These are phyloP conservation scores for Aquilaria agallochum DNA, from an alignment of 441 rosid species.

Conservation along the genomic window DNA sequence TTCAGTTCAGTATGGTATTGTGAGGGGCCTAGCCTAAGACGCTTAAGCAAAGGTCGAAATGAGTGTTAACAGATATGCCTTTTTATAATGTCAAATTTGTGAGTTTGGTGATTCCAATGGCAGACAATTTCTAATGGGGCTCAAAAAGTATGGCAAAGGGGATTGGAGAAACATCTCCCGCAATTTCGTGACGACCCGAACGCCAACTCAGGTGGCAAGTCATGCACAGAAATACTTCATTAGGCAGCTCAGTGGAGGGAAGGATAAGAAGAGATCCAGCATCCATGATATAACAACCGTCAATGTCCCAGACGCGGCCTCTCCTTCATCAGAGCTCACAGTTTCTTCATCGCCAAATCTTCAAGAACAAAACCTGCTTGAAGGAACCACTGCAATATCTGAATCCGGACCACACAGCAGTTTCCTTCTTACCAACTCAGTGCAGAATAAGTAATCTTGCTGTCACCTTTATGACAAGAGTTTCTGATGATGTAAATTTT, in stretches of 20 bases:
- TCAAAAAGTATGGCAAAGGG: slow-evolving; percentile 94
- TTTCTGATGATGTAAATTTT: too few relatives aligned
- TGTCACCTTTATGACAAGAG: too few relatives aligned
- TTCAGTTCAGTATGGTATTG: too few relatives aligned
- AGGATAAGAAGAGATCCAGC: slow-evolving; percentile 92
- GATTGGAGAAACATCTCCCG: slow-evolving; percentile 97
- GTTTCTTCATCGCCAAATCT: slow-evolving; percentile 42
- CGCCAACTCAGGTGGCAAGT: slow-evolving; percentile 97
- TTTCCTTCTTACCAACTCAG: too few relatives aligned
- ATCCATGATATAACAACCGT: slow-evolving; percentile 92
- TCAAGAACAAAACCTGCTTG: too few relatives aligned
- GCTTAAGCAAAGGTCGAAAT: too few relatives aligned
- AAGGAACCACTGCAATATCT: too few relatives aligned
- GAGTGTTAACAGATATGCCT: too few relatives aligned
- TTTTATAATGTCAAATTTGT: not conserved
- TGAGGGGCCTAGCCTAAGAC: too few relatives aligned
- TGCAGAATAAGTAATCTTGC: too few relatives aligned
- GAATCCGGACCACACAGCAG: too few relatives aligned
- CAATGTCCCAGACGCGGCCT: slow-evolving; percentile 46
- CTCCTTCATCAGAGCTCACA: slow-evolving; percentile 35
- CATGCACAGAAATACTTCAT: slow-evolving; percentile 96
- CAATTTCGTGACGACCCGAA: slow-evolving; percentile 69
- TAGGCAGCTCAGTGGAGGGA: slow-evolving; percentile 80
- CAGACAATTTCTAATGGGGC: slow-evolving; percentile 89
- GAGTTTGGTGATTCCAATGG: slow-evolving; percentile 15